Conservation (phyloP, 805 yeast genomes). For the Barnettozyma vustinii region DNA sequence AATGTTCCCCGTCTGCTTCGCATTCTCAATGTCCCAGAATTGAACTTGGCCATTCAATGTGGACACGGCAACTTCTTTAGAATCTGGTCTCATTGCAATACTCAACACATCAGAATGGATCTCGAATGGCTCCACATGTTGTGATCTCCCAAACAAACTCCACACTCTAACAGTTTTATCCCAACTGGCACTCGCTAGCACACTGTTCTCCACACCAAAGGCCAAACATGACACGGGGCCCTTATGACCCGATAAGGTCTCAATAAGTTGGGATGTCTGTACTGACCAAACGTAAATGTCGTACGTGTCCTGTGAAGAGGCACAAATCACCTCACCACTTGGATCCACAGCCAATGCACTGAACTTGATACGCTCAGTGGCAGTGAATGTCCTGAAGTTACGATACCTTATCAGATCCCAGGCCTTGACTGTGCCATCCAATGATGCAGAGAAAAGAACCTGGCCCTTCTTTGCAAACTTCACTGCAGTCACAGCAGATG, state of each 20-base stretch:
- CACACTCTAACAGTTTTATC: constrained; percentile 91
- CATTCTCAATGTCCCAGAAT: constrained; percentile 78
- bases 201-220: constrained; percentile 72
- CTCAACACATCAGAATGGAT: constrained; percentile 79
- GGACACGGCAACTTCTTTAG: constrained; percentile 83
- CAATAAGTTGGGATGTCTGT: constrained; percentile 88
- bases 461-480: constrained; percentile 87
- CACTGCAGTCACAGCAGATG: constrained; percentile 82
- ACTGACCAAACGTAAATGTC: constrained; percentile 97
- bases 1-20: constrained; percentile 73
- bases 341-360: constrained; percentile 91
- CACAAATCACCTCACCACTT: constrained; percentile 93
- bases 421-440: constrained; percentile 96
- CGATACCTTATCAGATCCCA: constrained; percentile 93
- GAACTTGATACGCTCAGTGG: constrained; percentile 83
- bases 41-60: constrained; percentile 85
- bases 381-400: constrained; percentile 91
- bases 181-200: constrained; percentile 92
- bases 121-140: constrained; percentile 86
- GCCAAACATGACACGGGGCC: constrained; percentile 90
- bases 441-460: constrained; percentile 83
- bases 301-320: constrained; percentile 85
- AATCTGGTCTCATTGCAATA: constrained; percentile 84
- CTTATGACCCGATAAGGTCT: constrained; percentile 85
- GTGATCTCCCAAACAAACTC: constrained; percentile 85